Base-by-base conservation (phyloP, 129 eudicot genomes). In the Flaveria sonorensis region DNA sequence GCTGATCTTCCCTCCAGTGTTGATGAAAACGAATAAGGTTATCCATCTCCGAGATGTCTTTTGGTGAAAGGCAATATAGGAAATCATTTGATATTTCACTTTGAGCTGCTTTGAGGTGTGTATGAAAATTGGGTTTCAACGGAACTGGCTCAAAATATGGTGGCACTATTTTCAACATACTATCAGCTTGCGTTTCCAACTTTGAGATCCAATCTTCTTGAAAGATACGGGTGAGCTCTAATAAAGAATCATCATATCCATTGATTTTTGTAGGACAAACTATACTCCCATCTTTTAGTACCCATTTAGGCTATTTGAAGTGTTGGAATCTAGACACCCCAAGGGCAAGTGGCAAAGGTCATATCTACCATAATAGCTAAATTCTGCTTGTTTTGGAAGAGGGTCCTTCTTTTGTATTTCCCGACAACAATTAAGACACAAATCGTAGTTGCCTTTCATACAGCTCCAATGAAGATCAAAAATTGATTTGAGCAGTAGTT, bases 1-100 rank as follows among this genome's bases (percentile, higher is more conserved):
- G 82, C n/a, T 79, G 28, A 4, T 75, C 71, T 69, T 59, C 39
- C 60, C 75, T 68, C 78, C 72, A 62, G 63, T 82, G 86, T 64
- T 71, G 70, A 62, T 51, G 73, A 61, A 82, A 82, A 26, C 75
- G 82, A 66, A 56, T 59, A 24, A 82, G 76, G 52, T 70, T 68
- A 68, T 79, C 72, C 43, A 15, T 59, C 13, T 43, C 76, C 40
- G 6, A 36, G 15, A 56, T 26, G 24, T 79, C 77, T 70, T 68
- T 71, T 19, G 77, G 56, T 68, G 63, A 61, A 72, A 60, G 79
- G 62, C 48, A 64, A 39, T 56, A 79, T 42, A 79, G 63, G 45
- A 39, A 71, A 51, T 71, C 83, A 53, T 63, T 48, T 15, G 20
- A 19, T 47, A 20, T 23, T 32, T 18, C 61, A 46, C 68, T 71